Evolutionary conservation across 2,329 filamentous ascomycete genomes (phyloP).

Genomic region (Lachnellula cervina): DNA sequence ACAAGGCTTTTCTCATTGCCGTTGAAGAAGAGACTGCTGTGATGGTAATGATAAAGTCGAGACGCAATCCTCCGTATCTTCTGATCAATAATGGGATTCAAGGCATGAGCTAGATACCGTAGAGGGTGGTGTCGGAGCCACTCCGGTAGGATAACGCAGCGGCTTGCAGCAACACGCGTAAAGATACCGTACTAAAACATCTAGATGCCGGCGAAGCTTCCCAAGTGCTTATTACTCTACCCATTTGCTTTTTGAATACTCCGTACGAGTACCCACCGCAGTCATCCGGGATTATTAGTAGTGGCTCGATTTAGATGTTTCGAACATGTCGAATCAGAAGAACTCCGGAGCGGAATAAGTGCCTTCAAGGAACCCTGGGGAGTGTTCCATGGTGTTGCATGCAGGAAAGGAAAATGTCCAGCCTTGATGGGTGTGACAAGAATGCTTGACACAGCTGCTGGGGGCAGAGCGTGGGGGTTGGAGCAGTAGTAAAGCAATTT

Average conservation of each 20-base stretch:
- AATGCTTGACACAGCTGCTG: conserved; percentile 18
- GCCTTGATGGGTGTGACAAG: conserved; percentile 15
- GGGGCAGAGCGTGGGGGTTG: conserved; percentile 11
- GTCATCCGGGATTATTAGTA: background rate
- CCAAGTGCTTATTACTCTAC: background rate
- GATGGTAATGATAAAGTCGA: no score
- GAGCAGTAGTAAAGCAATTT: conserved; percentile 13
- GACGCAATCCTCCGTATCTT: no score
- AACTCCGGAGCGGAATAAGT: background rate
- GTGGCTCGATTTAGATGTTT: conserved; percentile 1
- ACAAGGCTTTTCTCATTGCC: no score
- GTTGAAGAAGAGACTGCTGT: no score
- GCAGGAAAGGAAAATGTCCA: background rate
- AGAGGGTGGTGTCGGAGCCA: no score
- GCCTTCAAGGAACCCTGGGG: background rate
- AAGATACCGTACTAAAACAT: no score
- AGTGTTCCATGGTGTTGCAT: background rate
- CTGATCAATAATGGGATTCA: no score
- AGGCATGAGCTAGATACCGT: no score
- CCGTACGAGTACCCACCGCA: no score
- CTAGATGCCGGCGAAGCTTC: background rate
- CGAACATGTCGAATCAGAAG: background rate
- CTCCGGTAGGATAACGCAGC: no score
- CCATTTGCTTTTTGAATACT: background rate
- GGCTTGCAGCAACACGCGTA: no score